Percentiles rank a stretch among this genome's conserved stretches.
Evolutionary conservation across 2,329 filamentous ascomycete species (phyloP).

Genomic region (Epichloe coenophiala): DNA sequence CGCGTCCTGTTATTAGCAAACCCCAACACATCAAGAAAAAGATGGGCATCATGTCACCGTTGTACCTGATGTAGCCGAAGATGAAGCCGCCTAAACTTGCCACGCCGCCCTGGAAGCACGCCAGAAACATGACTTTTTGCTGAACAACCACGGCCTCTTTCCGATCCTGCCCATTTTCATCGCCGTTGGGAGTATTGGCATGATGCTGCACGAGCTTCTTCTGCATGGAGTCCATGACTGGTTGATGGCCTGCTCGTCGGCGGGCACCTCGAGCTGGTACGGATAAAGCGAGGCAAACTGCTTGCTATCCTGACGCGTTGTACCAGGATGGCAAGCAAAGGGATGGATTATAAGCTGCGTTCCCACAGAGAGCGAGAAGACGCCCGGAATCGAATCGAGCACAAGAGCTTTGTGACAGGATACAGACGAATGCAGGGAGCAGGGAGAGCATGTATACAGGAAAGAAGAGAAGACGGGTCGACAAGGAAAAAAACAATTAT

Average conservation of each 20-base stretch:
- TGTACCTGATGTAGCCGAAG: slow-evolving; percentile 42
- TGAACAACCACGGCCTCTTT: neutral
- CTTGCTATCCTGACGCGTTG: neutral
- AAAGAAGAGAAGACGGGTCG: neutral
- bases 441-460: neutral
- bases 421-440: neutral
- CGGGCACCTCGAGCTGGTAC: neutral
- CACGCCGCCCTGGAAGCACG: slow-evolving; percentile 34
- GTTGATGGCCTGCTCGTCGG: neutral
- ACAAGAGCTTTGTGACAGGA: too few species aligned
- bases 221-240: slow-evolving; percentile 2
- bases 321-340: neutral
- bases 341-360: neutral
- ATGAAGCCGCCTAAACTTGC: slow-evolving; percentile 44
- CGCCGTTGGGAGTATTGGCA: neutral
- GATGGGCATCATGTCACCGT: too few species aligned
- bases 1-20: neutral
- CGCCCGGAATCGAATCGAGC: too few species aligned
- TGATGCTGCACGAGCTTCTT: neutral
- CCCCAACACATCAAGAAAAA: neutral
- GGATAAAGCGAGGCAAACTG: neutral
- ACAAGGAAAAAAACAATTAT: neutral
- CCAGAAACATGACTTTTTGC: slow-evolving; percentile 24
- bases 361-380: too few species aligned
- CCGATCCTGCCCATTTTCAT: neutral